Conservation (phyloP, 805 yeast genomes). For the Candida jianshihensis region DNA sequence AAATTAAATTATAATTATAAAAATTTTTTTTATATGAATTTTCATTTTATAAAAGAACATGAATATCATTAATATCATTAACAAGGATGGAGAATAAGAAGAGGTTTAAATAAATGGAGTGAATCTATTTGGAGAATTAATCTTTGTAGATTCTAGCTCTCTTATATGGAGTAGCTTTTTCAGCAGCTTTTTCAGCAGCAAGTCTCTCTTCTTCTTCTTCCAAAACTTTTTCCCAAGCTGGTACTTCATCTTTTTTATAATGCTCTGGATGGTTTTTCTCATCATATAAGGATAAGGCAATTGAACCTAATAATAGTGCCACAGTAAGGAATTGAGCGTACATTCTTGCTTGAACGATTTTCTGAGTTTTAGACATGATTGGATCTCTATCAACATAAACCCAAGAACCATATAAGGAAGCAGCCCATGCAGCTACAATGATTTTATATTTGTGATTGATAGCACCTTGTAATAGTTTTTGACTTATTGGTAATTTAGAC, state of each 20-base stretch:
- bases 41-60: too few relatives aligned
- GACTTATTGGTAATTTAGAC: conserved; percentile 39
- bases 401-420: conserved; percentile 77
- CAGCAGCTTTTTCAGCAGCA: conserved; percentile 10
- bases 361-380: conserved; percentile 68
- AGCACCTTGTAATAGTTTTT: conserved; percentile 42
- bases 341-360: conserved; percentile 84
- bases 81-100: background rate
- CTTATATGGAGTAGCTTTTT: conserved; percentile 24
- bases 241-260: conserved; percentile 25
- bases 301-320: conserved; percentile 58
- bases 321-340: conserved; percentile 84
- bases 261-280: conserved; percentile 42
- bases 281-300: conserved; percentile 60
- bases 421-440: conserved; percentile 73
- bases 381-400: conserved; percentile 63
- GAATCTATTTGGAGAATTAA: conserved; percentile 2
- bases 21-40: too few relatives aligned
- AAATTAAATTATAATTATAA: background rate
- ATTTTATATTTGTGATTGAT: conserved; percentile 57
- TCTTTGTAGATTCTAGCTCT: conserved; percentile 31
- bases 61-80: too few relatives aligned
- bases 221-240: conserved; percentile 43
- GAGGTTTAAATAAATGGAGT: too few relatives aligned
- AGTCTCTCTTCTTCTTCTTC: conserved; percentile 34